phyloP scores from a whole-genome alignment of 257 asterid genomes.

The Sherardia arvensis region DNA sequence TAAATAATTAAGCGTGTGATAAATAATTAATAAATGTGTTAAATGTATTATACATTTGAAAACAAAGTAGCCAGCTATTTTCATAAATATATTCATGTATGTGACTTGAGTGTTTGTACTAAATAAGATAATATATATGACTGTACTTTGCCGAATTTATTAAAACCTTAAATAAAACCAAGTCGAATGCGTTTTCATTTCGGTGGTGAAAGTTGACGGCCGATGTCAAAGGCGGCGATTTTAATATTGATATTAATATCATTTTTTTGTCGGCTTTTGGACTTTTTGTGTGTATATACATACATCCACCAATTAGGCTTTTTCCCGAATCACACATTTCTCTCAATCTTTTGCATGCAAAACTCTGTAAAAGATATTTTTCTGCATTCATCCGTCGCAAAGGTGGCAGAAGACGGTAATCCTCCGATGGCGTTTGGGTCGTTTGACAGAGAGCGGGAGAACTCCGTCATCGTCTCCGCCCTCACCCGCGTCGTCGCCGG shows the following conservation, averaged over 20 bases:
- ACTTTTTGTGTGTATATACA: slow-evolving; percentile 14
- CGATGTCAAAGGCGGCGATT: slow-evolving; percentile 4
- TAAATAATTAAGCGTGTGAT: no score
- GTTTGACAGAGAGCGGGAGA: slow-evolving; percentile 48
- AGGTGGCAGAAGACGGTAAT: slow-evolving; percentile 16
- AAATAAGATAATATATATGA: no score
- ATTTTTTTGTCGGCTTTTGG: neutral
- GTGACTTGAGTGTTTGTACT: no score
- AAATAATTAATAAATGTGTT: no score
- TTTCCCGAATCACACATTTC: slow-evolving; percentile 6
- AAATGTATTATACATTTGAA: no score
- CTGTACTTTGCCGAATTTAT: no score
- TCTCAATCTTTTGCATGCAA: neutral
- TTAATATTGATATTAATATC: neutral
- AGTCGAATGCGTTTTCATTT: neutral
- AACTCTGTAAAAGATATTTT: no score
- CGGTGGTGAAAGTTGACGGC: neutral
- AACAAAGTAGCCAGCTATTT: no score
- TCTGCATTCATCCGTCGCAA: no score
- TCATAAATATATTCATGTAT: no score
- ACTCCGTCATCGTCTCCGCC: slow-evolving; percentile 72
- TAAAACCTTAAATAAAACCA: no score
- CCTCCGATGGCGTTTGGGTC: slow-evolving; percentile 17
- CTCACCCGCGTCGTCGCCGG: slow-evolving; percentile 51
- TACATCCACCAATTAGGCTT: no score